A percentile compares a stretch with the other conserved stretches of the same genome.
Conservation (phyloP, 1,284 basidiomycete species). For the Blastosporella zonata region DNA sequence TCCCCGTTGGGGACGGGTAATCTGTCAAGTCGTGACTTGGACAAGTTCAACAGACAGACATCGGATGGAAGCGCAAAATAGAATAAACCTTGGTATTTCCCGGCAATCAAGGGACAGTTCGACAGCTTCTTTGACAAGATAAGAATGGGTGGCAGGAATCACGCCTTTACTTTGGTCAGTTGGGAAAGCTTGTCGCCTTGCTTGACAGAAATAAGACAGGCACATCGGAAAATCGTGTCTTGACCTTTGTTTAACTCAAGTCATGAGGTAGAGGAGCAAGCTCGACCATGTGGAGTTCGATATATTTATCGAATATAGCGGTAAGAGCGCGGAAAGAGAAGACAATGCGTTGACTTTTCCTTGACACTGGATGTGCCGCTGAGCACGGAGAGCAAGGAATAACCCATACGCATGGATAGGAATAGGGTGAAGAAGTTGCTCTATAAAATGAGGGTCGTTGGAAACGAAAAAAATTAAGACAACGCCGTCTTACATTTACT, state of each 20-base stretch:
- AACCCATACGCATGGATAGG: neutral
- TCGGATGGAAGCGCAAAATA: neutral
- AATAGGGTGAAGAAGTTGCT: neutral
- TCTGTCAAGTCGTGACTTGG: neutral
- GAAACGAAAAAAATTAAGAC: neutral
- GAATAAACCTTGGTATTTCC: no score
- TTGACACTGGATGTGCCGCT: slow-evolving; percentile 2
- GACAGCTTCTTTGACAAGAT: slow-evolving; percentile 3
- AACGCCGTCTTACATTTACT: neutral
- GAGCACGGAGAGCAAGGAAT: neutral
- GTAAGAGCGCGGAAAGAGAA: slow-evolving; percentile 2
- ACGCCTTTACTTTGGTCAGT: neutral
- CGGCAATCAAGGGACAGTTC: neutral
- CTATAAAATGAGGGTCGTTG: slow-evolving; percentile 3
- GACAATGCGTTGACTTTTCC: neutral
- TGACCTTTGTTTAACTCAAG: neutral
- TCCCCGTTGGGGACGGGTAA: slow-evolving; percentile 3
- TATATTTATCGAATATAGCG: neutral
- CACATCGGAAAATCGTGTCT: neutral
- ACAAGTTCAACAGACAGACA: neutral
- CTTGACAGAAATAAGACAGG: neutral
- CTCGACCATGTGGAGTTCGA: neutral
- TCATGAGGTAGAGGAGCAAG: neutral
- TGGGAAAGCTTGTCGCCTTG: neutral
- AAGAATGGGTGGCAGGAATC: slow-evolving; percentile 1